These are phyloP conservation scores for Cercophora scortea DNA, from an alignment of 495 filamentous ascomycete species.

Conservation along the genomic window DNA sequence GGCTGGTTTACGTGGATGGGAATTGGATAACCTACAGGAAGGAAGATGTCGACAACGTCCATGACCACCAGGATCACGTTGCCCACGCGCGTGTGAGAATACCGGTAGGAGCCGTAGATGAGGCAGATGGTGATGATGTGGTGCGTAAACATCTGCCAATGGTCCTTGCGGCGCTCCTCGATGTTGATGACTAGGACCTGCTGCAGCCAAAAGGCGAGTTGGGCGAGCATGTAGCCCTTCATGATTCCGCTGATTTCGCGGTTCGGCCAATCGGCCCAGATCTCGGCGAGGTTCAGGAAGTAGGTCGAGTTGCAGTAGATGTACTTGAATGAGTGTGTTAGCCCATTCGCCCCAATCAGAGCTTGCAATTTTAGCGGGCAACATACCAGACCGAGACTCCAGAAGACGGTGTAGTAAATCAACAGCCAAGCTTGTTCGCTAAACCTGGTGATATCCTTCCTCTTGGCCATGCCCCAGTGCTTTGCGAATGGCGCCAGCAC, in stretches of 20 bases:
- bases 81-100: constrained; percentile 76
- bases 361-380: no score
- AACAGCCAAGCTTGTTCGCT: constrained; percentile 91
- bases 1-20: constrained; percentile 1
- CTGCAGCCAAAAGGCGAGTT: constrained; percentile 90
- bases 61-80: constrained; percentile 86
- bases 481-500: constrained; percentile 69
- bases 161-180: constrained; percentile 87
- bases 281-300: constrained; percentile 64
- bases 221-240: constrained; percentile 88
- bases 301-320: constrained; percentile 70
- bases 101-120: constrained; percentile 72
- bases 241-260: constrained; percentile 63
- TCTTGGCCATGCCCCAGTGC: constrained; percentile 56
- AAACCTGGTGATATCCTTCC: constrained; percentile 70
- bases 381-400: constrained; percentile 78
- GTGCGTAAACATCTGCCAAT: constrained; percentile 92
- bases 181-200: constrained; percentile 92
- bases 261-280: constrained; percentile 80
- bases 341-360: not conserved
- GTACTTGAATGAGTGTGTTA: constrained; percentile 50
- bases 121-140: constrained; percentile 83
- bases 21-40: constrained; percentile 61
- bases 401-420: constrained; percentile 72
- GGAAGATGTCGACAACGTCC: constrained; percentile 84